Evolutionary conservation across 2,329 filamentous ascomycete genomes (phyloP).

Genomic region (Scedosporium aurantiacum): DNA sequence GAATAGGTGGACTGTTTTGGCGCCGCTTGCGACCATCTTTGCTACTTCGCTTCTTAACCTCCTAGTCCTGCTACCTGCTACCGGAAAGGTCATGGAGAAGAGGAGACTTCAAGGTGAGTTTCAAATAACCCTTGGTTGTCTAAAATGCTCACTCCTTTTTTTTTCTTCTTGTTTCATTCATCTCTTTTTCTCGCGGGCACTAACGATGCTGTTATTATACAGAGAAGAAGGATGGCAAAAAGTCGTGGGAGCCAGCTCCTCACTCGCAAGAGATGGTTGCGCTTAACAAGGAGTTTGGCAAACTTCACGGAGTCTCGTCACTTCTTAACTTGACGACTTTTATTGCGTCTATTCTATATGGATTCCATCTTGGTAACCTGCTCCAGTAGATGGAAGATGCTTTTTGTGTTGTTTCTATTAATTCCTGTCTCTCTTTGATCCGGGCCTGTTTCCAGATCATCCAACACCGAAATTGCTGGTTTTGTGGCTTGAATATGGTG

Average conservation of each 20-base stretch:
- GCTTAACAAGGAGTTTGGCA: constrained; percentile 53
- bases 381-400: constrained; percentile 28
- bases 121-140: background rate
- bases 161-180: background rate
- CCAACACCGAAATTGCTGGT: too few species aligned
- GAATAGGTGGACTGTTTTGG: constrained; percentile 53
- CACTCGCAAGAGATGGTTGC: constrained; percentile 76
- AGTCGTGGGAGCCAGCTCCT: constrained; percentile 65
- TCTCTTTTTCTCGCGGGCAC: background rate
- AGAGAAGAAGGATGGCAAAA: constrained; percentile 85
- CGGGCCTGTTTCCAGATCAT: too few species aligned
- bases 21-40: constrained; percentile 60
- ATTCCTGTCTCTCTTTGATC: background rate
- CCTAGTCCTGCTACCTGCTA: constrained; percentile 61
- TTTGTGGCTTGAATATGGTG: too few species aligned
- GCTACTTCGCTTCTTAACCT: constrained; percentile 62
- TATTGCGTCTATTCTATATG: constrained; percentile 64
- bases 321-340: constrained; percentile 66
- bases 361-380: constrained; percentile 57
- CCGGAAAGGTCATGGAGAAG: constrained; percentile 61
- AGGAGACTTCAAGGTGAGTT: constrained; percentile 66
- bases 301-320: constrained; percentile 71
- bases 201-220: background rate
- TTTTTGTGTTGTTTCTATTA: too few species aligned
- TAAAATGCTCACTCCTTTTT: too few species aligned